Base-by-base conservation (phyloP, 2,329 filamentous ascomycete genomes). In the Aureobasidium sp. region DNA sequence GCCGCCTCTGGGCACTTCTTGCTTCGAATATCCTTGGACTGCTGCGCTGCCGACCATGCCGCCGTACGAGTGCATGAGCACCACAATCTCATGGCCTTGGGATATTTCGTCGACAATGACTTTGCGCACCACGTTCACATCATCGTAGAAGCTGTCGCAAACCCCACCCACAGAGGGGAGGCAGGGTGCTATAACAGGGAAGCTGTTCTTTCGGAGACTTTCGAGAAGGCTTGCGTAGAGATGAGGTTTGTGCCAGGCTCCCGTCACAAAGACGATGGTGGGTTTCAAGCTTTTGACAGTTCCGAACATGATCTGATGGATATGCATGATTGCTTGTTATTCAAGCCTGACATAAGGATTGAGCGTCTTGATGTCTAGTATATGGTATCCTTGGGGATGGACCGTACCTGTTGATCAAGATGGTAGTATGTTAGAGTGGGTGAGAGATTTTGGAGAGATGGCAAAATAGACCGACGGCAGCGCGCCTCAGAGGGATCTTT, bases 31-130 rank as follows among this genome's bases (percentile, higher is more conserved):
- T 50, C 64, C 66, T 61, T 67, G 64, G 42, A 65, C 66, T 12
- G 70, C 68, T 47, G 70, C 68, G 37, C 63, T 65, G 48, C 67
- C 69, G 7, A 65, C 64, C 14, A 70, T 60, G 12, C 70, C 70
- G 48, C 69, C 71, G 61, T 71, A 69, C 4, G 67, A 70, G 63
- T 73, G 70, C 66, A 71, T 68, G 11, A 69, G 64, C 0, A 72
- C 52, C 11, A 70, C 52, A 11, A 71, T 65, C 19, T 69, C 68
- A 35, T 67, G 62, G 44, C 66, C 65, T 31, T 69, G 62, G n/a
- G 64, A 61, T 6, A 60, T 24, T 19, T 67, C 60, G 14, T 48
- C 27, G 33, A 62, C 54, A 44, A 71, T 63, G 9, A 60, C 56
- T 15, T 48, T n/a, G 27, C 65, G 62, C 39, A 69, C 66, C 60